Conservation (phyloP, 2,329 filamentous ascomycete genomes). For the Xylariaceae sp. region DNA sequence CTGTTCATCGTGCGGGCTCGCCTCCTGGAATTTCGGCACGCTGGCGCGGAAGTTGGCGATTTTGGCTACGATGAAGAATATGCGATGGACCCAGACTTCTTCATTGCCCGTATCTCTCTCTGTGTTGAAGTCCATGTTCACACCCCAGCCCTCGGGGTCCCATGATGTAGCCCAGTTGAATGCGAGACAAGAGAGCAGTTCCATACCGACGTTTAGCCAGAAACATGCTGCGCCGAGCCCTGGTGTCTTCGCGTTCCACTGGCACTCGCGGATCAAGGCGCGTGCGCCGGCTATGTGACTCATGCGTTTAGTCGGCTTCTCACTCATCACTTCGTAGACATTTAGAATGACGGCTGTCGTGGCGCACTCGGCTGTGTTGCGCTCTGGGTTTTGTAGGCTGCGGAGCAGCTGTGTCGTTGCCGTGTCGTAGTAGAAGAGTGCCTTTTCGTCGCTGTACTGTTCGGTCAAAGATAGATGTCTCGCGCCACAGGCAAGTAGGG, state of each 20-base stretch:
- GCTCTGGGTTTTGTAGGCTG: slow-evolving; percentile 76
- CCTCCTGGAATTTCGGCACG: slow-evolving; percentile 57
- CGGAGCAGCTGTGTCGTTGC: slow-evolving; percentile 75
- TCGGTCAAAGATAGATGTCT: slow-evolving; percentile 70
- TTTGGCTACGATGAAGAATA: slow-evolving; percentile 84
- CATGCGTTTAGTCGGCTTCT: slow-evolving; percentile 74
- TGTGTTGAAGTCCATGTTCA: slow-evolving; percentile 67
- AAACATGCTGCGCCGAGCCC: slow-evolving; percentile 87
- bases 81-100: slow-evolving; percentile 83
- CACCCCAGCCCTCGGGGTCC: slow-evolving; percentile 86
- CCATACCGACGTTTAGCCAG: slow-evolving; percentile 89
- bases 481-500: slow-evolving; percentile 83
- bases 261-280: slow-evolving; percentile 82
- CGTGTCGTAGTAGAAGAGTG: slow-evolving; percentile 78
- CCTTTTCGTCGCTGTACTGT: slow-evolving; percentile 68
- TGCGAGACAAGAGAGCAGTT: slow-evolving; percentile 81
- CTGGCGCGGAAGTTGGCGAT: slow-evolving; percentile 79
- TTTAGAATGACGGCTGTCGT: slow-evolving; percentile 85
- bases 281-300: slow-evolving; percentile 83
- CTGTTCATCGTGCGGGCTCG: slow-evolving; percentile 60
- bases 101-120: slow-evolving; percentile 53
- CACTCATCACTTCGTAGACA: slow-evolving; percentile 90
- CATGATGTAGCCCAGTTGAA: slow-evolving; percentile 85
- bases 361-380: slow-evolving; percentile 79
- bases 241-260: slow-evolving; percentile 75